Evolutionary conservation across 1,139 yeast species (phyloP), one percentile per base, ranked within the genome.

Genomic region (Fermentozyma sake): DNA sequence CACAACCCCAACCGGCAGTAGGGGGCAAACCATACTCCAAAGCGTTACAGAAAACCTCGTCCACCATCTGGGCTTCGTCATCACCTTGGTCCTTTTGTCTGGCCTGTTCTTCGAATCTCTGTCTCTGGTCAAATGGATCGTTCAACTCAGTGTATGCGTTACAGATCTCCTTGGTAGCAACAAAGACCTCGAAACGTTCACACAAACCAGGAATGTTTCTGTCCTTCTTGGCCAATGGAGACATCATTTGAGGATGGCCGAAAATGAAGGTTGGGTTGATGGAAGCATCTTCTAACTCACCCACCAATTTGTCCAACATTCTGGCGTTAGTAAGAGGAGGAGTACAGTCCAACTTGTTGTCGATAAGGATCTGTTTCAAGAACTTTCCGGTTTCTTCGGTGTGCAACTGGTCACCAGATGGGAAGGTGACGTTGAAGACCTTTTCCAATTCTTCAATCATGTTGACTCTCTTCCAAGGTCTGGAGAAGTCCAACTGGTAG

Each of bases 1-100:
- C 98, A 68, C 95, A 83, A 51, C 98, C 98, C 97, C 97, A 91
- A 48, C 98, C 98, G 59, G 94, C 98, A 50, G 98, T 91, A 51
- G 98, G 98, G 38, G 98, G 98, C 52, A 91, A 75, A 61, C 98
- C 98, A 62, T 86, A 91, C 68, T 91, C 98, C 55, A 91, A 76
- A 41, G 98, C 96, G 52, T 89, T 85, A 70, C 95, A 83, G 87
- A 91, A 91, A 38, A 86, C 81, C 67, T 91, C 98, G 58, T 91
- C 98, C 42, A 91, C 74, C 63, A 87, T 59, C 69, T 91, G 98
- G 34, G 96, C 98, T 68, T 91, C 98, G 52, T 91, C 98, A 55
- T 91, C 98, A 72, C 98, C 98, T 65, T 87, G 96, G 46, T 72
- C 97, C 72, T 91, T 91, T 73, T 91, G 98, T 64, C 84, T 79